These are phyloP conservation scores for Volvox africanus DNA, from an alignment of 139 green algal species.

Conservation along the genomic window DNA sequence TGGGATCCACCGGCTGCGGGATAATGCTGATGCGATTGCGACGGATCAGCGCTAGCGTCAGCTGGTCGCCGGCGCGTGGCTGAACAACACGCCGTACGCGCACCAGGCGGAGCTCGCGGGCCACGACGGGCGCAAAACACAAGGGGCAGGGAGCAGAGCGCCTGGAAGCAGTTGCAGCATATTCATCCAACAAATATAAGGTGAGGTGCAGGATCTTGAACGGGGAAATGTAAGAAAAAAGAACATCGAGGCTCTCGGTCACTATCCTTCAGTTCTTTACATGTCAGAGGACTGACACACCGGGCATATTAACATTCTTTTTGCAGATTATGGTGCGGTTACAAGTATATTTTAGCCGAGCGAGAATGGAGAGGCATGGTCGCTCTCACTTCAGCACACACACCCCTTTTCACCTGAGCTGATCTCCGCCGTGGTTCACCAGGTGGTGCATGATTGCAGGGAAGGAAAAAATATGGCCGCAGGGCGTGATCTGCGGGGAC, in stretches of 20 bases:
- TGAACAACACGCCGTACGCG: slow-evolving; percentile 50
- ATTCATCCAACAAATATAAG: too few species aligned
- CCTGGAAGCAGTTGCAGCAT: slow-evolving; percentile 8
- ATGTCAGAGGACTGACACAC: too few species aligned
- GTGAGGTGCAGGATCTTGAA: too few species aligned
- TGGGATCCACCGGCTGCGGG: slow-evolving; percentile 40
- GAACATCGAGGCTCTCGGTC: too few species aligned
- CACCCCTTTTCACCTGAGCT: slow-evolving; percentile 59
- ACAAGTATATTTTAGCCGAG: too few species aligned
- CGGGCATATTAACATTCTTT: too few species aligned
- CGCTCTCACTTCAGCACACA: too few species aligned
- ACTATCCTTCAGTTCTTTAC: too few species aligned
- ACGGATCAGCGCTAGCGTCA: slow-evolving; percentile 71
- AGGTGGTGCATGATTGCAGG: slow-evolving; percentile 87
- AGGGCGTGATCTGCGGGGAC: slow-evolving; percentile 84
- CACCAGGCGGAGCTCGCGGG: slow-evolving; percentile 82
- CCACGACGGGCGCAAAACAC: slow-evolving; percentile 77
- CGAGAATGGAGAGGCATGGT: too few species aligned
- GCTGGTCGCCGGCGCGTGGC: slow-evolving; percentile 39
- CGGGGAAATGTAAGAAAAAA: too few species aligned
- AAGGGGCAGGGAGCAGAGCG: slow-evolving; percentile 75
- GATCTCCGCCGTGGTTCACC: slow-evolving; percentile 71
- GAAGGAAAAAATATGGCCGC: slow-evolving; percentile 91
- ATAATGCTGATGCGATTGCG: slow-evolving; percentile 64
- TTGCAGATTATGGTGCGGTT: too few species aligned